Percentiles rank a stretch among this genome's conserved stretches.
Conservation (phyloP, 768 basidiomycete genomes). For the Cystofilobasidium bisporidii region DNA sequence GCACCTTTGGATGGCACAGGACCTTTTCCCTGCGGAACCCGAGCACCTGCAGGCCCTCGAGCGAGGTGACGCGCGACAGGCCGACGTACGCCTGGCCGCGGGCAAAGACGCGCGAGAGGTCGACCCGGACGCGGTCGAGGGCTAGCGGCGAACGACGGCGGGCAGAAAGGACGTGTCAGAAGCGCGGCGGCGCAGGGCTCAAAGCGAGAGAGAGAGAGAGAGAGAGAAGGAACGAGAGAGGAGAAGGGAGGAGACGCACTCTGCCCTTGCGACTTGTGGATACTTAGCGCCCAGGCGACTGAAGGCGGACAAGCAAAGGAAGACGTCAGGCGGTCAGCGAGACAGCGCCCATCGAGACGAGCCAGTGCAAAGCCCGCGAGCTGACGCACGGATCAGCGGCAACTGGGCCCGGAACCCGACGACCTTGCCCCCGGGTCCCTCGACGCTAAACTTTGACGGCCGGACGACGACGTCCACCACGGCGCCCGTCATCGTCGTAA, state of each 20-base stretch:
- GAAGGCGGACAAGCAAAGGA: no score
- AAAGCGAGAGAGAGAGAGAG: background rate
- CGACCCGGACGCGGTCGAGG: constrained; percentile 84
- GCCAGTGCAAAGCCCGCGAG: no score
- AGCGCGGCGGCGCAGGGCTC: background rate
- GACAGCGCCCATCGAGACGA: no score
- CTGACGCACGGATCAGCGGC: constrained; percentile 31
- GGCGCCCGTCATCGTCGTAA: constrained; percentile 53
- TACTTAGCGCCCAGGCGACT: background rate
- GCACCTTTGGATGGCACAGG: constrained; percentile 21
- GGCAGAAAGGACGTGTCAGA: background rate
- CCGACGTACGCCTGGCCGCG: constrained; percentile 32
- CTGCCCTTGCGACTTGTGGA: constrained; percentile 80
- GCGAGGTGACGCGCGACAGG: constrained; percentile 21
- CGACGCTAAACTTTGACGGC: constrained; percentile 73
- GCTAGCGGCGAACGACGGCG: constrained; percentile 36
- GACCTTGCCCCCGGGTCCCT: constrained; percentile 71
- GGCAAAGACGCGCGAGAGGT: constrained; percentile 79
- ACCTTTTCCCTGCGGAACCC: constrained; percentile 18
- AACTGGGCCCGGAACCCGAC: constrained; percentile 74
- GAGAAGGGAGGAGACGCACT: constrained; percentile 37
- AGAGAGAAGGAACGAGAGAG: background rate
- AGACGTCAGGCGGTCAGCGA: no score
- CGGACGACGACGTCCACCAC: constrained; percentile 51
- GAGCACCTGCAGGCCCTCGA: constrained; percentile 22